These are phyloP conservation scores for Sporothrix brasiliensis DNA, from an alignment of 2,329 filamentous ascomycete genomes.

Conservation along the genomic window DNA sequence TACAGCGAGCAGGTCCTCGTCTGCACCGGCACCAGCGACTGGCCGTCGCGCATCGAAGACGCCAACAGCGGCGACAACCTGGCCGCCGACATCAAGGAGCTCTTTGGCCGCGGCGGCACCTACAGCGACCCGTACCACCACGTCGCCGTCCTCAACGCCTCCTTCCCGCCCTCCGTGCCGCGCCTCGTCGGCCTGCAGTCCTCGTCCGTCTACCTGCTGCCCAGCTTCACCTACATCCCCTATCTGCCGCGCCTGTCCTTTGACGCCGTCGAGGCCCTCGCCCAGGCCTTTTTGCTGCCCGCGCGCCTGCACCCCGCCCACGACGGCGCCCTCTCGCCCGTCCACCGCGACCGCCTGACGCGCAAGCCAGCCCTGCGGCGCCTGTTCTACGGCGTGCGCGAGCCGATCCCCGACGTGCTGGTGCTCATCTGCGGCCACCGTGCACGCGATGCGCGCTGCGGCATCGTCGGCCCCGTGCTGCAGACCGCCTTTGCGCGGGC, in stretches of 20 bases:
- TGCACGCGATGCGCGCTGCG: conserved; percentile 79
- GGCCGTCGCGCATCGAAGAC: conserved; percentile 82
- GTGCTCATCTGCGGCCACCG: conserved; percentile 89
- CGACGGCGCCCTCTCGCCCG: conserved; percentile 56
- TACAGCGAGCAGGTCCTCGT: conserved; percentile 84
- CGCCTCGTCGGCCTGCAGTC: conserved; percentile 53
- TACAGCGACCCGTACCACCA: conserved; percentile 82
- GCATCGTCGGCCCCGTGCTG: conserved; percentile 74
- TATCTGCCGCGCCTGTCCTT: conserved; percentile 66
- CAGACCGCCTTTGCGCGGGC: conserved; percentile 68
- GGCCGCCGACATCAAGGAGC: conserved; percentile 70
- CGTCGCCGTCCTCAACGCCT: conserved; percentile 74
- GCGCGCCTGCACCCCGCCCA: conserved; percentile 64
- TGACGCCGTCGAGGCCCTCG: conserved; percentile 58
- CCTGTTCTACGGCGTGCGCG: conserved; percentile 59
- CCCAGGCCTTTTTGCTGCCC: conserved; percentile 68
- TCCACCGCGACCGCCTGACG: conserved; percentile 57
- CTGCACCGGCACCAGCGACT: conserved; percentile 78
- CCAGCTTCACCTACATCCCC: conserved; percentile 79
- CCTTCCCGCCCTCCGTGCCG: conserved; percentile 65
- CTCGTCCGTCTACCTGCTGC: conserved; percentile 75
- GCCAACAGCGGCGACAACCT: conserved; percentile 69
- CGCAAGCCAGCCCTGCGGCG: conserved; percentile 57
- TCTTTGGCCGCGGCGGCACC: conserved; percentile 66
- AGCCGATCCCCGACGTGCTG: conserved; percentile 64